Evolutionary conservation across 345 rosid species (phyloP).

Genomic region (Euclidium syriacum): DNA sequence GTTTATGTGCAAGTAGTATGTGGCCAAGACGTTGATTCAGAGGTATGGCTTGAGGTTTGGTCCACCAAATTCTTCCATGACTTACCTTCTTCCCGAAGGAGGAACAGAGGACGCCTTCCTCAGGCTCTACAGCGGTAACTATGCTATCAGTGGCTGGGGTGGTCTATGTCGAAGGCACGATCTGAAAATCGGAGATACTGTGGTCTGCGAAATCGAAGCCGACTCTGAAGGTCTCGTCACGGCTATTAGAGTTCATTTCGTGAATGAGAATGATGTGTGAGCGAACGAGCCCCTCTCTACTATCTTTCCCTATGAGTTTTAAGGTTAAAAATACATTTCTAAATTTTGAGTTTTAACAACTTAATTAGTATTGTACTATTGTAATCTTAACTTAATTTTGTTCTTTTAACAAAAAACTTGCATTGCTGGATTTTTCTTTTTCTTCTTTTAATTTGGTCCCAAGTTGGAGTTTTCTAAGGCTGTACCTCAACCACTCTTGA

Average conservation of each 20-base stretch:
- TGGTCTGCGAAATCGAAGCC: slow-evolving; percentile 25
- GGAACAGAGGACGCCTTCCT: background rate
- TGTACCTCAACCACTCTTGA: too few relatives aligned
- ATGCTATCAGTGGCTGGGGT: slow-evolving; percentile 16
- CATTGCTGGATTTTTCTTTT: background rate
- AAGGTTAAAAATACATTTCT: too few relatives aligned
- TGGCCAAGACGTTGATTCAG: background rate
- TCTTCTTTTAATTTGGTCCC: background rate
- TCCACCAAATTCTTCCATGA: background rate
- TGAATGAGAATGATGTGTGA: background rate
- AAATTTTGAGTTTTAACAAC: background rate
- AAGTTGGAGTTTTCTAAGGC: too few relatives aligned
- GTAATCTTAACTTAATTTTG: background rate
- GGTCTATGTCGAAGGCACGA: background rate
- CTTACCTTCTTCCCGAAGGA: background rate
- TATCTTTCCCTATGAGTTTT: background rate
- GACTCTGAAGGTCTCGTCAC: slow-evolving; percentile 6
- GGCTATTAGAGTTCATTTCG: slow-evolving; percentile 8
- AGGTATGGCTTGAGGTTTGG: slow-evolving; percentile 18
- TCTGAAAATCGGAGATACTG: background rate
- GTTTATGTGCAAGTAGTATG: slow-evolving; percentile 12
- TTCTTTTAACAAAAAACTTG: background rate
- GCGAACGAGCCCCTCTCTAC: background rate
- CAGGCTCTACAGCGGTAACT: background rate
- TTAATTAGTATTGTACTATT: too few relatives aligned